Conservation (phyloP, 352 stramenopile genomes). For the Plasmopara viticola region DNA sequence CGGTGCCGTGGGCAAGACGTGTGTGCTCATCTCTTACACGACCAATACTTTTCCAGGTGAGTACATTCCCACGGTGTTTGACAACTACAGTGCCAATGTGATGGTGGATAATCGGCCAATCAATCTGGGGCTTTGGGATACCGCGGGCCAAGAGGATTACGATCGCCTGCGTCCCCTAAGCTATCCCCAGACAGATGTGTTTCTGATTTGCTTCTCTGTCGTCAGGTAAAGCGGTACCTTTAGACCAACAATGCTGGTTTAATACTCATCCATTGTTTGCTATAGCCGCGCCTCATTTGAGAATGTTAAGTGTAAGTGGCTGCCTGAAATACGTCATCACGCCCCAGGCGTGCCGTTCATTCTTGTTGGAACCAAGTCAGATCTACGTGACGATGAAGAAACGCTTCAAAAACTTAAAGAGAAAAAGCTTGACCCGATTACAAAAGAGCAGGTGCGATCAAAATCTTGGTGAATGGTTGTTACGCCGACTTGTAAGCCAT, state of each 20-base stretch:
- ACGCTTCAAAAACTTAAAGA: conserved; percentile 84
- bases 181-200: conserved; percentile 96
- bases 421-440: conserved; percentile 76
- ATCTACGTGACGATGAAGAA: conserved; percentile 87
- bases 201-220: conserved; percentile 95
- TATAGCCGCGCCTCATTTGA: conserved; percentile 89
- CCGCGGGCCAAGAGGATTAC: conserved; percentile 96
- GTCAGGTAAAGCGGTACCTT: conserved; percentile 44
- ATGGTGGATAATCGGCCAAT: conserved; percentile 93
- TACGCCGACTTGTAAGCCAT: conserved; percentile 3
- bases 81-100: conserved; percentile 91
- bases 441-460: conserved; percentile 50
- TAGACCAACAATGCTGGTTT: background rate
- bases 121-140: conserved; percentile 96
- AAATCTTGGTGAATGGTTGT: background rate
- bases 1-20: conserved; percentile 94
- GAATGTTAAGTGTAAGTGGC: conserved; percentile 94
- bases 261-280: conserved; percentile 3
- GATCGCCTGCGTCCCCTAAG: conserved; percentile 91
- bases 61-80: conserved; percentile 95
- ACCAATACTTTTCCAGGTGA: conserved; percentile 95
- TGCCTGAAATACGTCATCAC: conserved; percentile 86
- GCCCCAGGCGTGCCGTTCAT: conserved; percentile 91
- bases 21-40: conserved; percentile 95
- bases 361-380: conserved; percentile 93